Conservation (phyloP, 768 basidiomycete genomes). For the Boletus sensibilis region DNA sequence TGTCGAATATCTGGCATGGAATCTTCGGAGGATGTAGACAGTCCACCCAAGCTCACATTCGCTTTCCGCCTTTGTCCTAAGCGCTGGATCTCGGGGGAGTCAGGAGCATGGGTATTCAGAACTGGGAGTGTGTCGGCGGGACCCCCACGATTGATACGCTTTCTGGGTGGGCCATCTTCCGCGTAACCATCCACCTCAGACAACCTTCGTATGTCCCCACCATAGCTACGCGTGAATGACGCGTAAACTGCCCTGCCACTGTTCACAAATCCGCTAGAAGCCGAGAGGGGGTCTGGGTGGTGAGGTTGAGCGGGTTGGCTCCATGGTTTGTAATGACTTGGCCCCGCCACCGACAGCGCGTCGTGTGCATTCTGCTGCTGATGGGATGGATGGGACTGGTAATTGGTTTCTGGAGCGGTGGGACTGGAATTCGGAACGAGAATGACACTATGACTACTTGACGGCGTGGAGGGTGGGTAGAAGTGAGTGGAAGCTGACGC, state of each 20-base stretch:
- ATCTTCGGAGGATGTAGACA: constrained; percentile 69
- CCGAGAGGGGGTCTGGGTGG: constrained; percentile 53
- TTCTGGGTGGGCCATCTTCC: constrained; percentile 68
- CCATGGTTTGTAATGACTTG: constrained; percentile 39
- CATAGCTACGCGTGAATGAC: constrained; percentile 48
- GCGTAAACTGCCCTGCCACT: constrained; percentile 45
- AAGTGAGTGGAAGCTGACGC: constrained; percentile 64
- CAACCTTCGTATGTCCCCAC: constrained; percentile 37
- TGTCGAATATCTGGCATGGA: constrained; percentile 51
- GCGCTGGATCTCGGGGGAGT: constrained; percentile 59
- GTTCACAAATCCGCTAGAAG: constrained; percentile 57
- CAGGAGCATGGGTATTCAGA: constrained; percentile 32
- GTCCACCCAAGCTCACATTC: constrained; percentile 37
- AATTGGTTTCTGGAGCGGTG: constrained; percentile 38
- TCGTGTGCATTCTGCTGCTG: constrained; percentile 40
- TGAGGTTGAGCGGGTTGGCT: constrained; percentile 33
- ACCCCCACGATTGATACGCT: constrained; percentile 60
- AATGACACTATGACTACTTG: constrained; percentile 48
- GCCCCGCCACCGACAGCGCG: constrained; percentile 41
- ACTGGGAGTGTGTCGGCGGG: constrained; percentile 35
- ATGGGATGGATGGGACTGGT: constrained; percentile 41
- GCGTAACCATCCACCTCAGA: constrained; percentile 38
- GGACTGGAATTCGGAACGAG: constrained; percentile 82
- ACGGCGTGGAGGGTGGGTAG: constrained; percentile 48
- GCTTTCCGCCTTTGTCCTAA: constrained; percentile 48